phyloP scores from a whole-genome alignment of 176 grass and related monocot genomes.

The Tillandsia fasciculata region DNA sequence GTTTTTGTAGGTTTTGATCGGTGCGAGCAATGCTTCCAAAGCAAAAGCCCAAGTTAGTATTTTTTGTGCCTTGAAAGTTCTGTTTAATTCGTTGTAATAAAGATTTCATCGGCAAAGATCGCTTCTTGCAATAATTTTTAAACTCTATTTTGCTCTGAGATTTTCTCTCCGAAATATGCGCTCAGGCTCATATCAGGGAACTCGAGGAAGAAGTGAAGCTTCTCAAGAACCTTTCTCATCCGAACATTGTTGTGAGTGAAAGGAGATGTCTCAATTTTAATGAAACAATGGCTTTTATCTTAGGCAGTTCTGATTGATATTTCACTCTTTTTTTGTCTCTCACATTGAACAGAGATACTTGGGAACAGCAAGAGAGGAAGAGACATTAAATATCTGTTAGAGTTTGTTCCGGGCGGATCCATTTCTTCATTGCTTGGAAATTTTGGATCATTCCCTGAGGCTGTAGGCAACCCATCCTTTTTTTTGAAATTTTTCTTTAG shows the following conservation, averaged over 20 bases:
- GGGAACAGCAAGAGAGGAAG: constrained; percentile 84
- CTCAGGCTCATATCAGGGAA: no score
- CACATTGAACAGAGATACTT: constrained; percentile 69
- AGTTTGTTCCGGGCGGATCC: constrained; percentile 97
- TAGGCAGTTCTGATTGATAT: background rate
- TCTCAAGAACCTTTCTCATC: constrained; percentile 88
- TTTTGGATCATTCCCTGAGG: constrained; percentile 86
- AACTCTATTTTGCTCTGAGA: no score
- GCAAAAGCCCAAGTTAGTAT: no score
- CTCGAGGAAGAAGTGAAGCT: constrained; percentile 99
- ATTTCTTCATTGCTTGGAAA: constrained; percentile 89
- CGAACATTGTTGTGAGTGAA: constrained; percentile 86
- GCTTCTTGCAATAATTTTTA: no score
- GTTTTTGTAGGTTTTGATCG: no score
- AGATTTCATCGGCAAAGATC: no score
- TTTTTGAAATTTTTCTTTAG: constrained; percentile 6
- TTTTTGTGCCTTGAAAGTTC: no score
- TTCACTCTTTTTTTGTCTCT: background rate
- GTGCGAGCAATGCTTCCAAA: no score
- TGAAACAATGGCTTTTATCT: background rate
- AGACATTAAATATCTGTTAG: constrained; percentile 82
- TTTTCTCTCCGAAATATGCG: no score
- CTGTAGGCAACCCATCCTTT: constrained; percentile 39
- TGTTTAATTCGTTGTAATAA: no score
- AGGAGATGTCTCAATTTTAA: background rate